Evolutionary conservation across 257 asterid species (phyloP).

Genomic region (Nicotiana obtusifolia): DNA sequence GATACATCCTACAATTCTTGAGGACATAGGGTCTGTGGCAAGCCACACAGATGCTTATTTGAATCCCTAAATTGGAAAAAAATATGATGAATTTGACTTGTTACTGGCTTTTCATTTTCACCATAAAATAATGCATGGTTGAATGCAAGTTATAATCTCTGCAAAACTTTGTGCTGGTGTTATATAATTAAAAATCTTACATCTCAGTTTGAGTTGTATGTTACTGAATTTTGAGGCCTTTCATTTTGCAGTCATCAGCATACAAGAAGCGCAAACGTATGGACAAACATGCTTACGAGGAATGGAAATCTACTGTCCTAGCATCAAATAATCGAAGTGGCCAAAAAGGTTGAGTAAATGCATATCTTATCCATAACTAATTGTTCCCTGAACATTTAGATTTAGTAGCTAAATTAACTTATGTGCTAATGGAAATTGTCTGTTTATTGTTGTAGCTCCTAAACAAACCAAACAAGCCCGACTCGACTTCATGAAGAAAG

Average conservation of each 20-base stretch:
- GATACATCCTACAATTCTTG: neutral
- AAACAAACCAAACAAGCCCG: slow-evolving; percentile 59
- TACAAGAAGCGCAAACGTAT: slow-evolving; percentile 64
- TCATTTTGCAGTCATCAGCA: slow-evolving; percentile 56
- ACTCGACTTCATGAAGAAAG: slow-evolving; percentile 52
- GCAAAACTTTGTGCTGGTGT: neutral
- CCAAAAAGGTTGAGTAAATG: slow-evolving; percentile 45
- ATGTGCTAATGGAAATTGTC: slow-evolving; percentile 1
- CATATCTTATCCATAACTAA: neutral
- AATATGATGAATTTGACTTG: neutral
- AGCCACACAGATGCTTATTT: neutral
- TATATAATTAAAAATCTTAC: neutral
- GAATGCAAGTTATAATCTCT: neutral
- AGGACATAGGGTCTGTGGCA: neutral
- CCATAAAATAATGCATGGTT: neutral
- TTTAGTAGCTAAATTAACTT: neutral
- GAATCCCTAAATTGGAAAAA: neutral
- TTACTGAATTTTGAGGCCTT: neutral
- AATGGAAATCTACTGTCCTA: slow-evolving; percentile 73
- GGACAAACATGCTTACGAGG: slow-evolving; percentile 46
- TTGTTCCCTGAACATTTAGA: neutral
- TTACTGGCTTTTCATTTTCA: neutral
- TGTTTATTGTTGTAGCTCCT: slow-evolving; percentile 34
- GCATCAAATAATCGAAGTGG: slow-evolving; percentile 36
- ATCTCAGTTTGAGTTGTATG: neutral